Evolutionary conservation across 2,329 filamentous ascomycete genomes (phyloP).

Genomic region (Mycogone perniciosa): DNA sequence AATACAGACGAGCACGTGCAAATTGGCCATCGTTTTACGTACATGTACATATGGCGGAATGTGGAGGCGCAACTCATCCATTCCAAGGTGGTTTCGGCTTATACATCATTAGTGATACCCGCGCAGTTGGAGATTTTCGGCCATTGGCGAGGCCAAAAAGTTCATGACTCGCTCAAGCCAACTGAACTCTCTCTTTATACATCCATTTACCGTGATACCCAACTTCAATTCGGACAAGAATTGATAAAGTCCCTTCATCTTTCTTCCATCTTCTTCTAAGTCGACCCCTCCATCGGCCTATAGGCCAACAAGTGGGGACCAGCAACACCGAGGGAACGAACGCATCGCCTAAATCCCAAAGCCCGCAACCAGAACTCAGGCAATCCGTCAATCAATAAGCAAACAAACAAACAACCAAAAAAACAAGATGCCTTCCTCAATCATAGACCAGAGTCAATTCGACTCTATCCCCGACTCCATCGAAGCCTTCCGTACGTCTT

Average conservation of each 20-base stretch:
- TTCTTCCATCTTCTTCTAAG: background rate
- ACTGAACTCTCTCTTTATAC: background rate
- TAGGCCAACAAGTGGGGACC: background rate
- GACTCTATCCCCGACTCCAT: conserved; percentile 60
- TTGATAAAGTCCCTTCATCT: background rate
- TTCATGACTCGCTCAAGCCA: no score
- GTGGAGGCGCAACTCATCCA: background rate
- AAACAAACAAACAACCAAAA: background rate
- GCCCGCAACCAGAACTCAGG: background rate
- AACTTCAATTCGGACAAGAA: background rate
- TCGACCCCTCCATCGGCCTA: background rate
- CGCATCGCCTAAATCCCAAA: no score
- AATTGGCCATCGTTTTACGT: no score
- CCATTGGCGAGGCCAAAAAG: background rate
- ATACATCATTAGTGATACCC: background rate
- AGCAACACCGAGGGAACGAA: no score
- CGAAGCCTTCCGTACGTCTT: conserved; percentile 54
- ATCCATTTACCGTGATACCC: background rate
- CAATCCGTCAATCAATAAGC: background rate
- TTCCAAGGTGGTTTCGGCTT: background rate
- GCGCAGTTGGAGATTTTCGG: background rate
- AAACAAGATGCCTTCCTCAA: conserved; percentile 42
- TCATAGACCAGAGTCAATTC: conserved; percentile 49
- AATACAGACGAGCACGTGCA: no score
- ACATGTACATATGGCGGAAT: no score